A percentile compares a stretch with the other conserved stretches of the same genome.
These are phyloP conservation scores for Spirogloea muscicola DNA, from an alignment of 139 green algal species.

Conservation along the genomic window DNA sequence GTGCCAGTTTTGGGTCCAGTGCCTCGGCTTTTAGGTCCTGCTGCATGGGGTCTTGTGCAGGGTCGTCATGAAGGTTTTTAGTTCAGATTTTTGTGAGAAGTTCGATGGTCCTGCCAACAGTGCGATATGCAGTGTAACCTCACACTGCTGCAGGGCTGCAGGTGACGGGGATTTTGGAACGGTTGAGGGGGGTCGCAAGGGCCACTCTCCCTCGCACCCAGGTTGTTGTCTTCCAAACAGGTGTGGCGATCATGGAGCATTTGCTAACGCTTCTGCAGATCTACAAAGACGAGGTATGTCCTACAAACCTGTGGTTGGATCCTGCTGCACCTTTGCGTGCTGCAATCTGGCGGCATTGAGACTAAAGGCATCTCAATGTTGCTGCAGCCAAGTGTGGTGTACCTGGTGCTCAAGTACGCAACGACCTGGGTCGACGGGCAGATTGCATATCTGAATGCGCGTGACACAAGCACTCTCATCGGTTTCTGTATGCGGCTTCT, in stretches of 20 bases:
- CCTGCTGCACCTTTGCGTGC: no score
- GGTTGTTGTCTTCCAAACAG: slow-evolving; percentile 46
- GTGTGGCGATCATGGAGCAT: slow-evolving; percentile 24
- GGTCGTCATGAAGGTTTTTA: not conserved
- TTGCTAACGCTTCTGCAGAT: slow-evolving; percentile 48
- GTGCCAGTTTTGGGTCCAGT: not conserved
- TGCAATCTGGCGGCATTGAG: no score
- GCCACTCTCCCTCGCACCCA: slow-evolving; percentile 54
- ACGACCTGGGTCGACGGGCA: slow-evolving; percentile 69
- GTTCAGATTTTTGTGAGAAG: not conserved
- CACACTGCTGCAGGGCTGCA: slow-evolving; percentile 13
- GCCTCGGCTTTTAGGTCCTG: not conserved
- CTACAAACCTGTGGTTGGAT: no score
- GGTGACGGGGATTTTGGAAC: slow-evolving; percentile 58
- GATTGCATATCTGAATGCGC: slow-evolving; percentile 54
- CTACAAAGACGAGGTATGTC: slow-evolving; percentile 48
- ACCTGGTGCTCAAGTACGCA: slow-evolving; percentile 73
- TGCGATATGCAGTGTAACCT: no score
- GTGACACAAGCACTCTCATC: slow-evolving; percentile 48
- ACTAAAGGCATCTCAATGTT: no score
- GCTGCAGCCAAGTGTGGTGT: slow-evolving; percentile 46
- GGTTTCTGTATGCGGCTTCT: slow-evolving; percentile 63
- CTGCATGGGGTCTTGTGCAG: not conserved
- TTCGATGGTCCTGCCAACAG: no score
- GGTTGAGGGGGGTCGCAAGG: slow-evolving; percentile 60